These are phyloP conservation scores for Chloropicon primus DNA, from an alignment of 139 green algal species.

Conservation along the genomic window DNA sequence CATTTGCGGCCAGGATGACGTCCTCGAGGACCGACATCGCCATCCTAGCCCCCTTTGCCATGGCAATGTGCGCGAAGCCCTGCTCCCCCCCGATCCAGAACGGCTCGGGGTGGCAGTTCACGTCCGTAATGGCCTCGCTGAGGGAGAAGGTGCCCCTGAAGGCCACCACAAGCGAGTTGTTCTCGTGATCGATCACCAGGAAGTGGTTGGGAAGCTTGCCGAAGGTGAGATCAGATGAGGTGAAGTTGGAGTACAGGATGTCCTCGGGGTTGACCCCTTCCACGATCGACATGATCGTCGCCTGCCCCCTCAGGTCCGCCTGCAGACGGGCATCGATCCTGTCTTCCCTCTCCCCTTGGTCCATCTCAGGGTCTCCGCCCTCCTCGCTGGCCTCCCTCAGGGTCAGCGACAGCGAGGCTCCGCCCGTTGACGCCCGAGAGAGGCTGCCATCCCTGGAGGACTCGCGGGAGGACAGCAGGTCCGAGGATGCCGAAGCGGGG, in stretches of 20 bases:
- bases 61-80: background rate
- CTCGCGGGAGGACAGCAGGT: no score
- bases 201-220: background rate
- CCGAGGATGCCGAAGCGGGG: no score
- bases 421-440: no score
- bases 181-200: background rate
- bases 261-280: background rate
- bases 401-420: no score
- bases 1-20: background rate
- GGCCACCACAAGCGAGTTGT: background rate
- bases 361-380: no score
- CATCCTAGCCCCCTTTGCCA: background rate
- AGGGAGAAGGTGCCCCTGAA: background rate
- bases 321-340: background rate
- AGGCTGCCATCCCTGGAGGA: no score
- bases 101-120: background rate
- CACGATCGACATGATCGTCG: background rate
- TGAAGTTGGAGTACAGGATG: background rate
- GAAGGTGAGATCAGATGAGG: background rate
- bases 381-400: no score
- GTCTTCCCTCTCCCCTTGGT: background rate
- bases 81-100: background rate
- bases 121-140: background rate
- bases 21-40: background rate
- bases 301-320: background rate